Percentiles rank a stretch among this genome's conserved stretches.
phyloP scores from a whole-genome alignment of 2,329 filamentous ascomycete genomes.

The Zymoseptoria pseudotritici region DNA sequence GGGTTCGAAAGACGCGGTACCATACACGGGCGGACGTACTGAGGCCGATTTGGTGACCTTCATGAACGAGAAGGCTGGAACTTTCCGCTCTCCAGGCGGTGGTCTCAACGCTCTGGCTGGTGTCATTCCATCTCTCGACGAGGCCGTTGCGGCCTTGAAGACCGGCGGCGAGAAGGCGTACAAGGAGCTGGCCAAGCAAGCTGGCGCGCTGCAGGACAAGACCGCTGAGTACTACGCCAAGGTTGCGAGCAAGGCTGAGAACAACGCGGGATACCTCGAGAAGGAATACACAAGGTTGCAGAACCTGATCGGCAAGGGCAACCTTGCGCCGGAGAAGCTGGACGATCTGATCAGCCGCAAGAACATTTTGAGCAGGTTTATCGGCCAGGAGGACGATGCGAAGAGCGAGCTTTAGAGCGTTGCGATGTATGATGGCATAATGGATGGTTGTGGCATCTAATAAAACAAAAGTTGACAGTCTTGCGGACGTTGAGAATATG shows the following conservation, averaged over 20 bases:
- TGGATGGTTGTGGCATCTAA: background rate
- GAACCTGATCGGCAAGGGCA: conserved; percentile 76
- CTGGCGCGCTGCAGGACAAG: conserved; percentile 62
- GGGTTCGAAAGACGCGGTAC: conserved; percentile 63
- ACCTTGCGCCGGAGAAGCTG: conserved; percentile 73
- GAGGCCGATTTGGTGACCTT: conserved; percentile 72
- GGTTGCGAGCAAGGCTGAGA: conserved; percentile 75
- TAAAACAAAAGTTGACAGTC: background rate
- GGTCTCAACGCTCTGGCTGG: conserved; percentile 71
- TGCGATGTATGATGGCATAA: background rate
- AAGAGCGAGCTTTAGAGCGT: conserved; percentile 29
- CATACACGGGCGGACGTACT: conserved; percentile 67
- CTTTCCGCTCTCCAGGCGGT: conserved; percentile 74
- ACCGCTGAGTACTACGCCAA: conserved; percentile 92
- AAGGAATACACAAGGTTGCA: conserved; percentile 82
- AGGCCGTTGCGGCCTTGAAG: conserved; percentile 63
- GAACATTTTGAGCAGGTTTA: conserved; percentile 80
- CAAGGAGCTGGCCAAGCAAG: conserved; percentile 65
- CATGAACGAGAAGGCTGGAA: conserved; percentile 83
- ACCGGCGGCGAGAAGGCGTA: conserved; percentile 58
- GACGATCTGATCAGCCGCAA: conserved; percentile 80
- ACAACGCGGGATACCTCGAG: conserved; percentile 68
- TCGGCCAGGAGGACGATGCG: conserved; percentile 31
- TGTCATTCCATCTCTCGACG: conserved; percentile 71
- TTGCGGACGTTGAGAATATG: too few species aligned